Conservation (phyloP, 2,329 filamentous ascomycete species). For the Bimuria novae-zelandiae region DNA sequence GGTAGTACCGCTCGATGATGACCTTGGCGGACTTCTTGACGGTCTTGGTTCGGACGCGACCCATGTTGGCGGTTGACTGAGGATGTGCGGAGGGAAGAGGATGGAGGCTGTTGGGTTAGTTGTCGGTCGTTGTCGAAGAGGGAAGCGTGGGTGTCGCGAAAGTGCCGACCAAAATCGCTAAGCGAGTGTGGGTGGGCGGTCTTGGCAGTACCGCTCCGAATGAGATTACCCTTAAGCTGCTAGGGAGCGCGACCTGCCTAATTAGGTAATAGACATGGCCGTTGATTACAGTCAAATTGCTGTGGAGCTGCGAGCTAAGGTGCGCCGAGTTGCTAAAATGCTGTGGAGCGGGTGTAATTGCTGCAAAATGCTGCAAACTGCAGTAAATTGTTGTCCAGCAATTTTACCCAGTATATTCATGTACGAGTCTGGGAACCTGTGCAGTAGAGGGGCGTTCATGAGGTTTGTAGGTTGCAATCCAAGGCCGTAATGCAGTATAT, state of each 20-base stretch:
- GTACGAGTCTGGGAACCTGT: too few relatives aligned
- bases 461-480: too few relatives aligned
- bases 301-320: background rate
- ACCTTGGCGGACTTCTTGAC: constrained; percentile 95
- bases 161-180: constrained; percentile 16
- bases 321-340: too few relatives aligned
- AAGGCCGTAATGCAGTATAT: too few relatives aligned
- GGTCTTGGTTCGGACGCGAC: constrained; percentile 66
- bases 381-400: too few relatives aligned
- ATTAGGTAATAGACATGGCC: too few relatives aligned
- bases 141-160: background rate
- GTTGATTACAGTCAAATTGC: too few relatives aligned
- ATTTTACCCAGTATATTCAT: too few relatives aligned
- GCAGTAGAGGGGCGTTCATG: too few relatives aligned
- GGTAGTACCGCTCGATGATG: constrained; percentile 88
- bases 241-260: background rate
- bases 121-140: constrained; percentile 35
- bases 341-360: too few relatives aligned
- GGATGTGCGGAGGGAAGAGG: constrained; percentile 27
- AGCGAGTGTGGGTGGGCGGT: constrained; percentile 21
- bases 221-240: background rate
- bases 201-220: background rate
- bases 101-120: constrained; percentile 35
- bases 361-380: too few relatives aligned
- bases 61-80: constrained; percentile 52